Conservation (phyloP, 768 basidiomycete species). For the Leccinum incarnatum region DNA sequence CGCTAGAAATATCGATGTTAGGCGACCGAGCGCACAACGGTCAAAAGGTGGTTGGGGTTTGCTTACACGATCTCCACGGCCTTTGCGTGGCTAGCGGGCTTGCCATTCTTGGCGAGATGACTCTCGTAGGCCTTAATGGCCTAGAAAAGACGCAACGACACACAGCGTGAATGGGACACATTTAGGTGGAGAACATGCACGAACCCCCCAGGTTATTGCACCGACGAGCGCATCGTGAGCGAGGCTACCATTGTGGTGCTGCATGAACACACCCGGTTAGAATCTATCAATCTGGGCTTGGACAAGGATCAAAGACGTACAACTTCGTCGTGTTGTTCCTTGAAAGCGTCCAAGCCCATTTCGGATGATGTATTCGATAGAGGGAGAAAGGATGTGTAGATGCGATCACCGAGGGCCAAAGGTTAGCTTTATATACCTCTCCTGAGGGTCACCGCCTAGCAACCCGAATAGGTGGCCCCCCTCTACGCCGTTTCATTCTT, state of each 20-base stretch:
- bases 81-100: slow-evolving; percentile 19
- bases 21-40: neutral
- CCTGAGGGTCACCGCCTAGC: neutral
- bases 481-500: neutral
- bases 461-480: neutral
- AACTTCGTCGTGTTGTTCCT: neutral
- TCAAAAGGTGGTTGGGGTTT: neutral
- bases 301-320: slow-evolving; percentile 4
- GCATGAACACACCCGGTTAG: neutral
- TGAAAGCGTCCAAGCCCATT: slow-evolving; percentile 15
- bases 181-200: neutral
- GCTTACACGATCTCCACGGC: slow-evolving; percentile 24
- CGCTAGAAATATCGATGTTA: slow-evolving; percentile 8
- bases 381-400: neutral
- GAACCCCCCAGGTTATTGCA: slow-evolving; percentile 17
- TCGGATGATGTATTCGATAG: neutral
- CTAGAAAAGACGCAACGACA: slow-evolving; percentile 1
- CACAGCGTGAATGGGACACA: neutral
- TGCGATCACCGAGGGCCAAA: neutral
- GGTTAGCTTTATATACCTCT: neutral
- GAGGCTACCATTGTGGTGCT: slow-evolving; percentile 13
- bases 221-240: slow-evolving; percentile 24
- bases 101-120: slow-evolving; percentile 9
- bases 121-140: slow-evolving; percentile 20
- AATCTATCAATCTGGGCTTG: neutral